These are phyloP conservation scores for Phytophthora pini DNA, from an alignment of 352 stramenopile species.

Conservation along the genomic window DNA sequence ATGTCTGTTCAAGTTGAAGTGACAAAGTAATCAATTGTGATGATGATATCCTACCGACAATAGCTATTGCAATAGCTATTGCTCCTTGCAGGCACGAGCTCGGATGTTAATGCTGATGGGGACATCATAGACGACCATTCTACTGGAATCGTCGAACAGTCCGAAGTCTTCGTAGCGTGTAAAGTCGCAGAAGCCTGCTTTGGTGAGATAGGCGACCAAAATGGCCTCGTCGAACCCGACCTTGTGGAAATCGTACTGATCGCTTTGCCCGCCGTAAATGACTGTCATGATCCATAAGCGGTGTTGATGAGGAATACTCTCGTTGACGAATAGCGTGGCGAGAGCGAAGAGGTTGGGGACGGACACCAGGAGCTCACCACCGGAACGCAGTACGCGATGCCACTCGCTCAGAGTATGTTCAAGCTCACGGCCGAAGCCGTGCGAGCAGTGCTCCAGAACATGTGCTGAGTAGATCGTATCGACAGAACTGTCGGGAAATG, in stretches of 20 bases:
- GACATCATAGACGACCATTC: slow-evolving; percentile 41
- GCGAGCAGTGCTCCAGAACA: slow-evolving; percentile 76
- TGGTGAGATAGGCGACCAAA: slow-evolving; percentile 46
- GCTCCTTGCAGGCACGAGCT: slow-evolving; percentile 30
- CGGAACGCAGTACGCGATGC: slow-evolving; percentile 67
- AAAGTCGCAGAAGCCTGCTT: slow-evolving; percentile 68
- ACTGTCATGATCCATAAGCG: slow-evolving; percentile 73
- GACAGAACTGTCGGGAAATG: slow-evolving; percentile 66
- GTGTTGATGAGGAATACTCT: slow-evolving; percentile 57
- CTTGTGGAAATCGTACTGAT: slow-evolving; percentile 80
- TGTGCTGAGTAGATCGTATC: slow-evolving; percentile 76
- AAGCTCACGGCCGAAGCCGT: slow-evolving; percentile 60
- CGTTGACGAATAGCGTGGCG: slow-evolving; percentile 64
- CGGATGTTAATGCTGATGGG: slow-evolving; percentile 75
- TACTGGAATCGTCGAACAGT: slow-evolving; percentile 66
- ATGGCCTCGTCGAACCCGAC: slow-evolving; percentile 74
- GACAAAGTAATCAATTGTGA: slow-evolving; percentile 4
- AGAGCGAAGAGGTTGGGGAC: slow-evolving; percentile 74
- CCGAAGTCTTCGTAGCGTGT: slow-evolving; percentile 52
- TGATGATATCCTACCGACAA: too few relatives aligned
- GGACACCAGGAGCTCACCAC: slow-evolving; percentile 60
- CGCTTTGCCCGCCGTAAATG: slow-evolving; percentile 75
- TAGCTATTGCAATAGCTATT: neutral
- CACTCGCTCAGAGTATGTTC: slow-evolving; percentile 68
- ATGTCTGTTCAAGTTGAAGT: slow-evolving; percentile 17